Evolutionary conservation across 352 stramenopile species (phyloP), one percentile per base, ranked within the genome.

Genomic region (Phytopythium kandeliae): DNA sequence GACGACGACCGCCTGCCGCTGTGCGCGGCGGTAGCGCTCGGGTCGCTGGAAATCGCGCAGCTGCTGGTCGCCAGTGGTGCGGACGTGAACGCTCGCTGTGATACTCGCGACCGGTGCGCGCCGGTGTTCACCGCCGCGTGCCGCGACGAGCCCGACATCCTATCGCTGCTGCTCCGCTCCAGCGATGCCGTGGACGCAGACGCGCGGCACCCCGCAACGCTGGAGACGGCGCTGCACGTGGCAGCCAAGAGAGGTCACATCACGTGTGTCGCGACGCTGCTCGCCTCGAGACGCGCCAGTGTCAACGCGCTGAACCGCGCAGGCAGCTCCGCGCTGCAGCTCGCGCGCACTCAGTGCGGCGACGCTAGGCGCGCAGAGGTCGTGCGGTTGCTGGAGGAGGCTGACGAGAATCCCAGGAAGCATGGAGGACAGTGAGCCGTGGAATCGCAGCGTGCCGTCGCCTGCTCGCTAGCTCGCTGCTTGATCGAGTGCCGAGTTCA

Each of bases 151-250:
- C 5, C 31, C 25, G 60, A 68, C 30, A 45, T 61, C 7, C 36
- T 64, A 35, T 13, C 46, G 24, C 30, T 62, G 9, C 51, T 68
- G 1, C 33, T 68, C 4, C 35, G 47, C 17, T 33, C 22, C 17
- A 55, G 60, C n/a, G 55, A 41, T 19, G 31, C 30, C 4, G 21
- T 30, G 22, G 38, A 57, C 17, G 26, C 57, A 0, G 50, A 68
- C 34, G 48, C 56, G 1, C 11, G 36, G 19, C 49, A 60, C 28
- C 13, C n/a, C 0, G 4, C n/a, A 0, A 49, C 46, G 25, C 21
- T 44, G 10, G 60, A 68, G 26, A 62, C 55, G 15, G 45, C 60
- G 8, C 60, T 68, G 24, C 60, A 68, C 34, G 60, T 68, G 28
- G 60, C 60, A 0, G 44, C 51, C 28, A 68, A 64, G 43, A 43